phyloP scores from a whole-genome alignment of 208 protist species.

The Kentomonas sorsogonicus region DNA sequence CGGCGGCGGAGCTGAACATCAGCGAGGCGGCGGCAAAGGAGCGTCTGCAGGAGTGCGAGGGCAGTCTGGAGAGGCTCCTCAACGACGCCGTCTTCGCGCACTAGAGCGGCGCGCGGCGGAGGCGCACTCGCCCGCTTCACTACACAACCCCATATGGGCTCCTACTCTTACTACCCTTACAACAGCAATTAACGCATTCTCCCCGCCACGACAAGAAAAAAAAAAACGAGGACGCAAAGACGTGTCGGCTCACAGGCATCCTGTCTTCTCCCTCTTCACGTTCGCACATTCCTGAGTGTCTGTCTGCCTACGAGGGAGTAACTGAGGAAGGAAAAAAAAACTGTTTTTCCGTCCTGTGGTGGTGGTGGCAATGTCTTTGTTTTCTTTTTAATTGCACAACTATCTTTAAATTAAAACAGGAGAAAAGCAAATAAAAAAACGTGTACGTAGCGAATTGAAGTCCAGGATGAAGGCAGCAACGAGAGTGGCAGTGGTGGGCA shows the following conservation, averaged over 20 bases:
- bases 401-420: no score
- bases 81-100: constrained; percentile 62
- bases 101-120: constrained; percentile 55
- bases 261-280: neutral
- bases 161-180: constrained; percentile 1
- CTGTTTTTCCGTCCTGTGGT: neutral
- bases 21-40: constrained; percentile 27
- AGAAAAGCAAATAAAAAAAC: no score
- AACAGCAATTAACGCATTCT: neutral
- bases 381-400: no score
- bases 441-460: no score
- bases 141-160: neutral
- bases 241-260: neutral
- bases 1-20: constrained; percentile 37
- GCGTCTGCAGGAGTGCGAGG: constrained; percentile 51
- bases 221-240: neutral
- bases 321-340: no score
- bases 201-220: constrained; percentile 12
- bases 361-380: neutral
- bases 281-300: neutral
- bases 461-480: no score
- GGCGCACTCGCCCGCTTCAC: constrained; percentile 7
- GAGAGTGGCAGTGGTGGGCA: no score
- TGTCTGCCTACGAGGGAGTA: no score
- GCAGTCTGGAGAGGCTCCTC: constrained; percentile 49